Percentiles rank a stretch among this genome's conserved stretches.
Conservation (phyloP, 208 protist species). For the Naegleria gruberi region DNA sequence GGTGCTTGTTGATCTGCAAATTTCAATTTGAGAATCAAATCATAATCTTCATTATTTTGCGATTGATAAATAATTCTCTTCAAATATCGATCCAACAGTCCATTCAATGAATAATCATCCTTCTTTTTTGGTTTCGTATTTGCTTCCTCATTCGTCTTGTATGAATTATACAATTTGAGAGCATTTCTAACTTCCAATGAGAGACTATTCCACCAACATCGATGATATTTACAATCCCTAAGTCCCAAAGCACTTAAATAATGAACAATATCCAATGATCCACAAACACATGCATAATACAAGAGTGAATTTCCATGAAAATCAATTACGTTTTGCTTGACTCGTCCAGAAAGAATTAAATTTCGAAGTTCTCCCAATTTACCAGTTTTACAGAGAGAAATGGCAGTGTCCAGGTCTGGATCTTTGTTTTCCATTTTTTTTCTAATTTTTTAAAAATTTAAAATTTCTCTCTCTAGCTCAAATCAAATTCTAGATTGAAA, state of each 20-base stretch:
- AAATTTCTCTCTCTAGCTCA: too few relatives aligned
- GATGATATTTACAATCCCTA: background rate
- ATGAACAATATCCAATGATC: background rate
- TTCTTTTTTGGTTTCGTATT: background rate
- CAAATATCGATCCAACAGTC: too few relatives aligned
- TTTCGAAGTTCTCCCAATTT: background rate
- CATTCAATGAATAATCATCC: background rate
- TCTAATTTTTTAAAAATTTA: too few relatives aligned
- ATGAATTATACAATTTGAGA: background rate
- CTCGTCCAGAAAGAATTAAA: background rate
- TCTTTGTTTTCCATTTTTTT: too few relatives aligned
- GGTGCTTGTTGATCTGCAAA: background rate
- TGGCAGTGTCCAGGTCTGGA: too few relatives aligned
- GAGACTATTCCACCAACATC: background rate
- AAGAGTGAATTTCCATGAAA: background rate
- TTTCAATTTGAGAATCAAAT: background rate
- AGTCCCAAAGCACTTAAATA: background rate
- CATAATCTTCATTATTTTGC: too few relatives aligned
- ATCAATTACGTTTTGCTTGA: background rate
- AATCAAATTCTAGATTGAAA: too few relatives aligned
- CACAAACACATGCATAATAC: background rate
- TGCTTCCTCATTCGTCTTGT: background rate
- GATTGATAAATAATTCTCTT: too few relatives aligned
- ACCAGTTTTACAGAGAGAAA: background rate
- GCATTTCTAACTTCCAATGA: background rate